phyloP scores from a whole-genome alignment of 2,329 filamentous ascomycete genomes.

The Curvularia verruculosa region DNA sequence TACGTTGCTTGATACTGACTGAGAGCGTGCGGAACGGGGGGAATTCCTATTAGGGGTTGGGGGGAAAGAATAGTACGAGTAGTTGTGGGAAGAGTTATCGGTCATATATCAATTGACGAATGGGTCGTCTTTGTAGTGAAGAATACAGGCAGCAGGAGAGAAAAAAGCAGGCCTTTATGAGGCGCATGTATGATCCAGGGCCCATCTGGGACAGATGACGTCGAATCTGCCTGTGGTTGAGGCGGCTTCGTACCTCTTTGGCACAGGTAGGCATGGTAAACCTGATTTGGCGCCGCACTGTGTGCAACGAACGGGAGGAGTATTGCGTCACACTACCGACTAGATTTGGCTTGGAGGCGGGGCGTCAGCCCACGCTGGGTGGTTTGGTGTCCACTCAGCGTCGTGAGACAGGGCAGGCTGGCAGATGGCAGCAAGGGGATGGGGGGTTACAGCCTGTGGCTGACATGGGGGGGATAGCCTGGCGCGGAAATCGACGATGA shows the following conservation, averaged over 20 bases:
- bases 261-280: constrained; percentile 36
- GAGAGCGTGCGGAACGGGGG: constrained; percentile 45
- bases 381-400: constrained; percentile 32
- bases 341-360: constrained; percentile 38
- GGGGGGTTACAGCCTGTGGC: constrained; percentile 35
- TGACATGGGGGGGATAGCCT: constrained; percentile 31
- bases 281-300: constrained; percentile 45
- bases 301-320: constrained; percentile 36
- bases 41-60: constrained; percentile 55
- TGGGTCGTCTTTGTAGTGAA: constrained; percentile 42
- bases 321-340: constrained; percentile 44
- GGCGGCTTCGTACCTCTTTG: constrained; percentile 45
- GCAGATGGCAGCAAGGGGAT: constrained; percentile 29
- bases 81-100: constrained; percentile 54
- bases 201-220: constrained; percentile 41
- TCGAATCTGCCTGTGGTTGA: constrained; percentile 30
- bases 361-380: constrained; percentile 39
- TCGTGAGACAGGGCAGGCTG: constrained; percentile 38
- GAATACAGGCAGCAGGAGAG: constrained; percentile 7
- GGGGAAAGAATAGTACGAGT: constrained; percentile 60
- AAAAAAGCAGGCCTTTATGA: constrained; percentile 41
- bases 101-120: constrained; percentile 56
- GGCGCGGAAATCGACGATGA: constrained; percentile 42
- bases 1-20: constrained; percentile 49
- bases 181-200: constrained; percentile 24